Conservation (phyloP, 2,329 filamentous ascomycete species). For the Aspergillus floridensis region DNA sequence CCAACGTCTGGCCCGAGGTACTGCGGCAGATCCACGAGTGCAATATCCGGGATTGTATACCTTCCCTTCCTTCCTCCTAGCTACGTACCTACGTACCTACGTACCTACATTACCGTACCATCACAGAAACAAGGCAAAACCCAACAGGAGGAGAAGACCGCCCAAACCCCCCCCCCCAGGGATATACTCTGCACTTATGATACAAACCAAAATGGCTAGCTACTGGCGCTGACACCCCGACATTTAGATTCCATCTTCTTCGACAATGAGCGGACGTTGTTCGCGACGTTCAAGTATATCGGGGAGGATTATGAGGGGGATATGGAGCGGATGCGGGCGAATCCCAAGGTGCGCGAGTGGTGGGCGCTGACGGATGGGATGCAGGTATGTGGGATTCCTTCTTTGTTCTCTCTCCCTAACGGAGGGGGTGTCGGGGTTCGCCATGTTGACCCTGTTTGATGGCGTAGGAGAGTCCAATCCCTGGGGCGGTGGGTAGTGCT, state of each 20-base stretch:
- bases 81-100: too few relatives aligned
- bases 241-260: conserved; percentile 66
- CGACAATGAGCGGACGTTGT: conserved; percentile 66
- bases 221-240: too few relatives aligned
- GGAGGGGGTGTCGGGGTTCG: not conserved
- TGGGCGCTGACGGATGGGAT: conserved; percentile 77
- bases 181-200: too few relatives aligned
- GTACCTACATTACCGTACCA: too few relatives aligned
- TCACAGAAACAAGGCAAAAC: too few relatives aligned
- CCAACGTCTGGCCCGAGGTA: conserved; percentile 74
- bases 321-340: conserved; percentile 72
- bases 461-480: conserved; percentile 31
- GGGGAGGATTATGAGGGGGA: conserved; percentile 69
- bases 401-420: not conserved
- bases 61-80: too few relatives aligned
- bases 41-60: conserved; percentile 74
- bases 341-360: conserved; percentile 72
- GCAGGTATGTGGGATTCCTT: conserved; percentile 50
- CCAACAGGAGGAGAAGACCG: too few relatives aligned
- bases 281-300: conserved; percentile 76
- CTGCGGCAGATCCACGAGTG: conserved; percentile 71
- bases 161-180: too few relatives aligned
- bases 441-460: conserved; percentile 4
- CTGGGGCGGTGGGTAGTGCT: conserved; percentile 32
- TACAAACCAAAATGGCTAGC: too few relatives aligned